Evolutionary conservation across 2,329 filamentous ascomycete species (phyloP).

Genomic region (Mycocentrospora acerina): DNA sequence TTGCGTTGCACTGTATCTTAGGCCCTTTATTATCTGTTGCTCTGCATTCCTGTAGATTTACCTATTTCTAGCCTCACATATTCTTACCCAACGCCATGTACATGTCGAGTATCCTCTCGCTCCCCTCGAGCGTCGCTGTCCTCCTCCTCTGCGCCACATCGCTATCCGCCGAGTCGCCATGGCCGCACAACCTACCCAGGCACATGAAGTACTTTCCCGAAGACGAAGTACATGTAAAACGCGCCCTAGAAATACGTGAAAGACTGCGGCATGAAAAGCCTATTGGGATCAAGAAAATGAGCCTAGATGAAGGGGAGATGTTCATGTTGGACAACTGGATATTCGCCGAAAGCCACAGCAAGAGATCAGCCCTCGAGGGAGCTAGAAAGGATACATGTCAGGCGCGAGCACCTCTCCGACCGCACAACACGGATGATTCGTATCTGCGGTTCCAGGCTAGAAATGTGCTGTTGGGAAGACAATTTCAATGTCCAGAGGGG

Average conservation of each 20-base stretch:
- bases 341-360: constrained; percentile 34
- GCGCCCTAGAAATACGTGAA: constrained; percentile 44
- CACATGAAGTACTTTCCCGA: constrained; percentile 52
- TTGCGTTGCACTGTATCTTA: too few species aligned
- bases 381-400: constrained; percentile 24
- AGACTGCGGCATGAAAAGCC: constrained; percentile 50
- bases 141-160: constrained; percentile 29
- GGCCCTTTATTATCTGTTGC: constrained; percentile 11
- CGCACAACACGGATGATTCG: constrained; percentile 29
- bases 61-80: background rate
- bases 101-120: constrained; percentile 27
- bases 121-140: constrained; percentile 34
- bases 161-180: constrained; percentile 37
- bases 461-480: constrained; percentile 52
- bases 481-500: constrained; percentile 66
- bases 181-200: constrained; percentile 50
- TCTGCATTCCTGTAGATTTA: constrained; percentile 9
- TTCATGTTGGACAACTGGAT: constrained; percentile 68
- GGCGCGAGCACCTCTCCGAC: constrained; percentile 29
- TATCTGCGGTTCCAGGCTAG: constrained; percentile 41
- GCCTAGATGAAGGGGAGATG: constrained; percentile 69
- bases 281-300: constrained; percentile 71
- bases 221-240: constrained; percentile 47
- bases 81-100: constrained; percentile 20
- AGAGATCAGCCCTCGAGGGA: constrained; percentile 9